A percentile compares a stretch with the other conserved stretches of the same genome.
Conservation (phyloP, 306 rosid species). For the Delonix regia region DNA sequence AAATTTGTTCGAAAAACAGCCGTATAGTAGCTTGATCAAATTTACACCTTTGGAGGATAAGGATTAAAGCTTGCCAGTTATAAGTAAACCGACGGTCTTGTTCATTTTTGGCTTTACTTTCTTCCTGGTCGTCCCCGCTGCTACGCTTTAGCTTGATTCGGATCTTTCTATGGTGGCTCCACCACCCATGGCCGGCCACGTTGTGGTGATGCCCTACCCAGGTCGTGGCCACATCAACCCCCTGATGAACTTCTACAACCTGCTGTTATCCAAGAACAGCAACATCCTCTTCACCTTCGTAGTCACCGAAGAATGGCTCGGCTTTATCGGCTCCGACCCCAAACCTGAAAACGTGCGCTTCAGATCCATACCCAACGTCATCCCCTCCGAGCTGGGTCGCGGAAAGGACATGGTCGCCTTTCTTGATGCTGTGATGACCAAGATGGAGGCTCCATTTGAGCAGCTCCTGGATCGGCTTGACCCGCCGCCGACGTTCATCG, state of each 20-base stretch:
- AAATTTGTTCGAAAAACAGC: no score
- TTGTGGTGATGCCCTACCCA: conserved; percentile 58
- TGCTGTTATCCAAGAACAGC: conserved; percentile 26
- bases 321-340: conserved; percentile 45
- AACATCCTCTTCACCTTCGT: conserved; percentile 52
- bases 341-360: conserved; percentile 47
- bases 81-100: no score
- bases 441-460: conserved; percentile 64
- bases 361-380: conserved; percentile 56
- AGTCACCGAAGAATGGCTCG: conserved; percentile 66
- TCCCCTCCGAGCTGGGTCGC: conserved; percentile 55
- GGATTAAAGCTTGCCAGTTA: no score
- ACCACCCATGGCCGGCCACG: conserved; percentile 38
- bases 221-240: conserved; percentile 64
- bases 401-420: conserved; percentile 42
- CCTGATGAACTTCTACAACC: conserved; percentile 55
- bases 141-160: neutral
- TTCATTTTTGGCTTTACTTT: neutral
- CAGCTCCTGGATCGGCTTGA: conserved; percentile 43
- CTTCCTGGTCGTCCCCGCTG: neutral
- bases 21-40: no score
- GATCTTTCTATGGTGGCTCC: conserved; percentile 12
- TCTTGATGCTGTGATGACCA: conserved; percentile 43
- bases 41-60: no score
- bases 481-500: conserved; percentile 18